Conservation (phyloP, 202 grass and related monocot genomes). For the Bolboschoenoplectus hybrid region DNA sequence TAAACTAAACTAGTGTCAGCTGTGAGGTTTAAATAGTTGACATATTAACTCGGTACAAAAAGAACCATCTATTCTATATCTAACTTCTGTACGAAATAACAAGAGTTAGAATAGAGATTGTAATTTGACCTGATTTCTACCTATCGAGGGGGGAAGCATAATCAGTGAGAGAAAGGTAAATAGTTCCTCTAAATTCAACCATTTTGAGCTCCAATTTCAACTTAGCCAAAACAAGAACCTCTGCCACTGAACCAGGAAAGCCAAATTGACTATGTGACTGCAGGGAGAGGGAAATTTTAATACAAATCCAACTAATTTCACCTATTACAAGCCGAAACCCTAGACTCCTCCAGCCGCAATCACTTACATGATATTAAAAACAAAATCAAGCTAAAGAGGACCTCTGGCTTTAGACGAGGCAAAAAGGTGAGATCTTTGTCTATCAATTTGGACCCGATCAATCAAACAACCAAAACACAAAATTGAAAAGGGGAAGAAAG, state of each 20-base stretch:
- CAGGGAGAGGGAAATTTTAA: neutral
- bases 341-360: neutral
- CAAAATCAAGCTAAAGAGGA: neutral
- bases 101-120: neutral
- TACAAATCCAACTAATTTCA: neutral
- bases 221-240: neutral
- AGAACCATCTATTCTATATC: neutral
- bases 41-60: neutral
- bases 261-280: neutral
- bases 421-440: neutral
- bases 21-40: neutral
- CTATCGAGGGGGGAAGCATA: neutral
- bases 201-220: neutral
- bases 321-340: neutral
- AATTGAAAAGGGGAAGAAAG: slow-evolving; percentile 4
- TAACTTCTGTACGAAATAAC: neutral
- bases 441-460: slow-evolving; percentile 30
- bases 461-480: neutral
- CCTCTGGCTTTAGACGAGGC: neutral
- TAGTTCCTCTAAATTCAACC: neutral
- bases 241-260: neutral
- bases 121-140: neutral
- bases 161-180: neutral
- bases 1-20: neutral
- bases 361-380: neutral